Evolutionary conservation across 164 flowering plant species (phyloP), one percentile per base, ranked within the genome.

Genomic region (Macadamia integrifolia): DNA sequence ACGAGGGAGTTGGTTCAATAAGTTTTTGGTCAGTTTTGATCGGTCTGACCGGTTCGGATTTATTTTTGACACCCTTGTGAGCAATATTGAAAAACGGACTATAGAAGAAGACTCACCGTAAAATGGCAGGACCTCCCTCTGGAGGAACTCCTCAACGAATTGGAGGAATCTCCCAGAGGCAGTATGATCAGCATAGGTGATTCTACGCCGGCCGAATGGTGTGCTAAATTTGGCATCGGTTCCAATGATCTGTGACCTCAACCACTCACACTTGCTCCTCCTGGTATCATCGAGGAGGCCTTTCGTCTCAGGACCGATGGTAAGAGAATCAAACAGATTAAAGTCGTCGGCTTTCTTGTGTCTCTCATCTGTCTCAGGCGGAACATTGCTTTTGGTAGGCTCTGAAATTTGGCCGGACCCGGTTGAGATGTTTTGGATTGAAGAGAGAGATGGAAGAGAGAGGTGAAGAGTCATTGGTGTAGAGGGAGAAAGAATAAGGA

Each of bases 161-260:
- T 31, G 44, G n/a, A 68, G 28, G 17, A 61, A 61, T 59, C 71
- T 61, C 11, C 71, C 71, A 1, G 71, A 60, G n/a, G 71, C 71
- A 6, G 71, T 68, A 48, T 60, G 31, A 61, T 68, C 71, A 6
- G 58, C 31, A n/a, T 68, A 68, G 11, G 65, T 68, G 71, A 68
- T 50, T 10, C 6, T 58, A 11, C 71, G 71, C 13, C 32, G 60
- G n/a, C 71, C 71, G 14, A 68, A 68, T 17, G 71, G 71, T 3
- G 71, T 46, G 12, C 17, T 48, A 10, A 68, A 68, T 31, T 61
- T 60, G 28, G 71, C 64, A 10, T 68, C 18, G 17, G 3, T 57
- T 5, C 71, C 71, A 11, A 68, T 61, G 40, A 68, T 49, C 35
- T 68, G 71, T 9, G 65, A 60, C 17, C 18, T 31, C 58, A 68